Evolutionary conservation across 2,329 filamentous ascomycete species (phyloP).

Genomic region (Thielaviopsis punctulata): DNA sequence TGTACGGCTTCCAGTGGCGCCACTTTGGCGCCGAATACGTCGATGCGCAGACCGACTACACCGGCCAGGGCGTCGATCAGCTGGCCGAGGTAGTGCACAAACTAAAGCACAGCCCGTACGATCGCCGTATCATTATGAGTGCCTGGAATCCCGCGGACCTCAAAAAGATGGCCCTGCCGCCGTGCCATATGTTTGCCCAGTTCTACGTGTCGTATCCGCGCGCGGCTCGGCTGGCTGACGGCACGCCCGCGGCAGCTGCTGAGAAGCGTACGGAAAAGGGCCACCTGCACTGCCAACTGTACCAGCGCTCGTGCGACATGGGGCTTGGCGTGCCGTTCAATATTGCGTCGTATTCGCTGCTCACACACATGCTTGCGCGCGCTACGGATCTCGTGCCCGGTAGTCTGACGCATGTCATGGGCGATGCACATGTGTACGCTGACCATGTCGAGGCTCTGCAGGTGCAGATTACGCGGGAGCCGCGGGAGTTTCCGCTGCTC

Average conservation of each 20-base stretch:
- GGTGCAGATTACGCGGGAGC: constrained; percentile 64
- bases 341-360: constrained; percentile 81
- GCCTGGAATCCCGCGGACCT: constrained; percentile 90
- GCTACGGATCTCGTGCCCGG: constrained; percentile 73
- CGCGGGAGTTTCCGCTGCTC: constrained; percentile 62
- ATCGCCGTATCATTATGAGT: constrained; percentile 73
- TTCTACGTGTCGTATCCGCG: constrained; percentile 73
- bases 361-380: constrained; percentile 90
- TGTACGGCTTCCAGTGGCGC: constrained; percentile 98
- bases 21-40: constrained; percentile 90
- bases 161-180: constrained; percentile 75
- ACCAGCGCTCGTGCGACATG: constrained; percentile 93
- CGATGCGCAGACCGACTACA: constrained; percentile 65
- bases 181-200: constrained; percentile 95
- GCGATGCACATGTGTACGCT: constrained; percentile 89
- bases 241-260: constrained; percentile 1
- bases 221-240: constrained; percentile 5
- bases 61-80: constrained; percentile 81
- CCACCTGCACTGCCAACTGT: constrained; percentile 70
- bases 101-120: constrained; percentile 66
- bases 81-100: constrained; percentile 80
- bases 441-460: constrained; percentile 83
- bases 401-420: constrained; percentile 86
- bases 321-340: constrained; percentile 95
- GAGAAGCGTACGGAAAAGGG: constrained; percentile 40